phyloP scores from a whole-genome alignment of 257 asterid species.

The Nicotiana tabacum region DNA sequence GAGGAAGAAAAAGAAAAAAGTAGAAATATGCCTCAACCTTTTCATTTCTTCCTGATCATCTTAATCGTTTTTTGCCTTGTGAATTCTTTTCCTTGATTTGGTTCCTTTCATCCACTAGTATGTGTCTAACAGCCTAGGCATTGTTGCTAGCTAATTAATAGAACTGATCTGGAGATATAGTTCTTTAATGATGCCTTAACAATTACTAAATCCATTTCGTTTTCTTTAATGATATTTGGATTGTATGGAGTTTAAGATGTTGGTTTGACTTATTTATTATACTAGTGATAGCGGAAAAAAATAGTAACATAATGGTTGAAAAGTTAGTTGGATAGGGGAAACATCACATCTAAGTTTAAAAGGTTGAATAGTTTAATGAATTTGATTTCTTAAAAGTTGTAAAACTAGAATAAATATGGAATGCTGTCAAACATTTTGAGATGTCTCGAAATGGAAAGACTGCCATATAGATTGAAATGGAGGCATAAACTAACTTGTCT shows the following conservation, averaged over 20 bases:
- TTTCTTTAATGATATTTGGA: background rate
- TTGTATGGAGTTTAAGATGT: background rate
- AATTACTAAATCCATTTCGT: background rate
- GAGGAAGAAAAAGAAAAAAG: background rate
- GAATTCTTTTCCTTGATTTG: background rate
- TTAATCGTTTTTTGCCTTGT: background rate
- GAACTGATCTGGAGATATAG: background rate
- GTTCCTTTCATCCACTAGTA: background rate
- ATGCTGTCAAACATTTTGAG: background rate
- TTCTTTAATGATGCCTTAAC: background rate
- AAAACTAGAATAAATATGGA: background rate
- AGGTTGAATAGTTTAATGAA: background rate
- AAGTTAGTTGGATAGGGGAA: background rate
- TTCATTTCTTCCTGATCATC: background rate
- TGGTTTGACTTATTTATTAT: background rate
- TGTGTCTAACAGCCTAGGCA: background rate
- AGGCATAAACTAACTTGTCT: background rate
- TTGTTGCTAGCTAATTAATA: background rate
- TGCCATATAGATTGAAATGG: background rate
- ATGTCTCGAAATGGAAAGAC: background rate
- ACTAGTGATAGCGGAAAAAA: background rate
- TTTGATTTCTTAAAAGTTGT: background rate
- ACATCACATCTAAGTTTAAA: background rate
- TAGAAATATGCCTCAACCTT: background rate
- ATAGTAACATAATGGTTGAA: background rate